phyloP scores from a whole-genome alignment of 164 flowering plant species.

The Sextonia rubra region DNA sequence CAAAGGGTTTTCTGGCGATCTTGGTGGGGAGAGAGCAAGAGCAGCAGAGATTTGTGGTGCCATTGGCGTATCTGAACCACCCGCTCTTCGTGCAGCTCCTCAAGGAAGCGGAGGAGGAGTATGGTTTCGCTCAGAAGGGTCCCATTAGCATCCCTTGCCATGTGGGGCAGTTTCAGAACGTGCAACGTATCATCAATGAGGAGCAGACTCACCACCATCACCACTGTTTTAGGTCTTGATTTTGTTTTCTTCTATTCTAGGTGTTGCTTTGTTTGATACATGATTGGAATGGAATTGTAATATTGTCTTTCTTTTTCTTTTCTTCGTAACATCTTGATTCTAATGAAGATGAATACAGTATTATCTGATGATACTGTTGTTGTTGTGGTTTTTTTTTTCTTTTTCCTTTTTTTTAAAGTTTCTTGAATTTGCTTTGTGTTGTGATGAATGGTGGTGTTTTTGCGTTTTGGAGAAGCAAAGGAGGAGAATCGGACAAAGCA shows the following conservation, averaged over 20 bases:
- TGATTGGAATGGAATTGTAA: not conserved
- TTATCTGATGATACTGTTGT: not conserved
- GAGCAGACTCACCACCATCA: slow-evolving; percentile 36
- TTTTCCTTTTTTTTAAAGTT: too few species aligned
- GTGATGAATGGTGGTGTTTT: too few species aligned
- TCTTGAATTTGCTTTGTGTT: too few species aligned
- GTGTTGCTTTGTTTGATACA: not conserved
- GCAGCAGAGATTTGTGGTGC: slow-evolving; percentile 63
- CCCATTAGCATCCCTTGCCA: slow-evolving; percentile 73
- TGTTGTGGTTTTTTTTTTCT: not conserved
- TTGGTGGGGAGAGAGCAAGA: slow-evolving; percentile 57
- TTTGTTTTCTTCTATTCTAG: too few species aligned
- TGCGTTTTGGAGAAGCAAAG: too few species aligned
- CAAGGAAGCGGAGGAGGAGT: slow-evolving; percentile 78
- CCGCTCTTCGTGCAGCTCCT: slow-evolving; percentile 64
- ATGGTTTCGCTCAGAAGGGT: slow-evolving; percentile 75
- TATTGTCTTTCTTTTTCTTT: not conserved
- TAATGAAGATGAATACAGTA: slow-evolving; percentile 4
- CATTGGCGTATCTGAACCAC: slow-evolving; percentile 66
- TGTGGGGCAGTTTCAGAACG: slow-evolving; percentile 57
- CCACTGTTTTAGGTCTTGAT: slow-evolving; percentile 8
- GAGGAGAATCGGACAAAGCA: too few species aligned
- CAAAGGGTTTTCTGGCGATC: slow-evolving; percentile 69
- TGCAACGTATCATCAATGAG: slow-evolving; percentile 52
- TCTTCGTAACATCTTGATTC: not conserved